Evolutionary conservation across 1,139 yeast genomes (phyloP).

Genomic region (Geotrichum cucujoidarum): DNA sequence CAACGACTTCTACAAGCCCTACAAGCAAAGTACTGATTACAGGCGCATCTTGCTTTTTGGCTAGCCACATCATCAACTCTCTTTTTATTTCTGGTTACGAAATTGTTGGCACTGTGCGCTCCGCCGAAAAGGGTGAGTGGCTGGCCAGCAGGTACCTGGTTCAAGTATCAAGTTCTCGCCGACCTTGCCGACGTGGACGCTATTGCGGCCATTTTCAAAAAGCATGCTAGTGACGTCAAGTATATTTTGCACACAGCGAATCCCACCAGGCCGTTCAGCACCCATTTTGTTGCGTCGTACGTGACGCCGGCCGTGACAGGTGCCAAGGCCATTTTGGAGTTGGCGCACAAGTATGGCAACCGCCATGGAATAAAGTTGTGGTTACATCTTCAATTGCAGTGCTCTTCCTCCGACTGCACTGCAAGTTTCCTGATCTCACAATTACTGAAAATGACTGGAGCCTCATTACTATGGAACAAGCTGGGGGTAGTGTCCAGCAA

Average conservation of each 20-base stretch:
- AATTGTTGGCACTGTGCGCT: slow-evolving; percentile 58
- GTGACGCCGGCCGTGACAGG: slow-evolving; percentile 10
- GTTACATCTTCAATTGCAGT: slow-evolving; percentile 14
- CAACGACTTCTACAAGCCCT: too few relatives aligned
- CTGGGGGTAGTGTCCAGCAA: slow-evolving; percentile 23
- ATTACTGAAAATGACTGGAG: slow-evolving; percentile 41
- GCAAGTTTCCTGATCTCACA: slow-evolving; percentile 24
- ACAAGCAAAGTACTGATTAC: slow-evolving; percentile 45
- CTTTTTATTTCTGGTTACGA: slow-evolving; percentile 39
- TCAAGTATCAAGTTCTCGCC: slow-evolving; percentile 42
- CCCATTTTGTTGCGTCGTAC: slow-evolving; percentile 18
- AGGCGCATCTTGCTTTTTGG: slow-evolving; percentile 58
- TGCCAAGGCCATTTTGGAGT: slow-evolving; percentile 3
- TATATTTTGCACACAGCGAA: slow-evolving; percentile 44
- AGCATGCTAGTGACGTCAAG: slow-evolving; percentile 39
- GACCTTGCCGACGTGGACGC: slow-evolving; percentile 38
- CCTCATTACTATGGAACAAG: slow-evolving; percentile 38
- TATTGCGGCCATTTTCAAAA: slow-evolving; percentile 36
- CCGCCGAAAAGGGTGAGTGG: slow-evolving; percentile 46
- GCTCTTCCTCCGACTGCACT: slow-evolving; percentile 42
- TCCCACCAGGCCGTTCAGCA: slow-evolving; percentile 36
- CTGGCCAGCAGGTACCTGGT: slow-evolving; percentile 31
- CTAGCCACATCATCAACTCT: slow-evolving; percentile 43
- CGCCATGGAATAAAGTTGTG: slow-evolving; percentile 19
- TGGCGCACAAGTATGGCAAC: slow-evolving; percentile 20